Evolutionary conservation across 768 basidiomycete genomes (phyloP), one percentile per base, ranked within the genome.

Genomic region (Steccherinum ochraceum): DNA sequence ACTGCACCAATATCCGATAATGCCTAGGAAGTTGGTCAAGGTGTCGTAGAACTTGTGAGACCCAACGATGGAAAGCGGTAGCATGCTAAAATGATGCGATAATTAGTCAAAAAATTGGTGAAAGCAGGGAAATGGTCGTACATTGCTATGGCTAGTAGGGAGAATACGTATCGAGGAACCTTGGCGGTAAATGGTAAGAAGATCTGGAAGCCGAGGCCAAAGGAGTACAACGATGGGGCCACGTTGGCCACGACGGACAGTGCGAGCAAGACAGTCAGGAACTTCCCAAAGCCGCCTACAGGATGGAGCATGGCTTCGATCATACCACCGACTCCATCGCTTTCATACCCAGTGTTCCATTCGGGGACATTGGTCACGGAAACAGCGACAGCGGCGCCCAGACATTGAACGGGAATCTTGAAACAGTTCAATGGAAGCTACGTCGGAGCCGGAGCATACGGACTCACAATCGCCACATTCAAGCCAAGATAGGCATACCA

Each of bases 141-240:
- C 84, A 87, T 79, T 2, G 77, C 83, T 11, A 77, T 83, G 4
- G 81, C 81, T 45, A 88, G 55, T 12, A 89, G 56, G 4, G 80
- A 76, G 62, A 91, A 83, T 11, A 88, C 67, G 64, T 84, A 89
- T 60, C 86, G 74, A 1, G 87, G 88, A 5, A 89, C 72, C 52
- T 61, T 67, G 11, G 74, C 69, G 26, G 83, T 71, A 40, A 69
- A 71, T 0, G 88, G 86, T 3, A 86, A 63, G 58, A 84, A 73
- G 1, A 85, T 73, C 61, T 92, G 89, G 56, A 89, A 70, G 61
- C 80, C 84, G 52, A 92, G 74, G 55, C 82, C 79, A 51, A 86
- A 78, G 41, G 85, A 89, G 65, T 96, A 96, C 54, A 92, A 82
- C 4, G 88, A 86, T 2, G 84, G 80, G 1, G 89, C 86, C 42